phyloP scores from a whole-genome alignment of 164 flowering plant species.

The Stephania cephalantha region DNA sequence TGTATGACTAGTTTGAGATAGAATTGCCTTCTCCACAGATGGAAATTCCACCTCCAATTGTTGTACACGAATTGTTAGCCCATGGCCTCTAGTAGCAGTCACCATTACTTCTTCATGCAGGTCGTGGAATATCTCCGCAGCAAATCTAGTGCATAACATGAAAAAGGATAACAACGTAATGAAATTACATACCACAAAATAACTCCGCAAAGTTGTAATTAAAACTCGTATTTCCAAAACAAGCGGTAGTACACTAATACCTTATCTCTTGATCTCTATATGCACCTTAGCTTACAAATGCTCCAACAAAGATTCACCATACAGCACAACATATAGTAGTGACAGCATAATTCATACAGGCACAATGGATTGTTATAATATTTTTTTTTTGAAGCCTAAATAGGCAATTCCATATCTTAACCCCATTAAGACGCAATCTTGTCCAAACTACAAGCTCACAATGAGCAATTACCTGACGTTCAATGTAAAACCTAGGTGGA shows the following conservation, averaged over 20 bases:
- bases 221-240: background rate
- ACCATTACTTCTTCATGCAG: conserved; percentile 95
- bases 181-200: background rate
- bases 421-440: too few species aligned
- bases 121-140: conserved; percentile 92
- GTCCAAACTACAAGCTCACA: too few species aligned
- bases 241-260: background rate
- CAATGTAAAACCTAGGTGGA: too few species aligned
- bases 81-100: conserved; percentile 92
- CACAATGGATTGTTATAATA: too few species aligned
- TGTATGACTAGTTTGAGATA: conserved; percentile 70
- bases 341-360: too few species aligned
- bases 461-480: background rate
- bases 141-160: conserved; percentile 57
- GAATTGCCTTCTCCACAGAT: conserved; percentile 67
- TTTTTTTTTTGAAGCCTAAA: too few species aligned
- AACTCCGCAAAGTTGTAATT: background rate
- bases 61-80: conserved; percentile 74
- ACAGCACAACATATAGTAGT: too few species aligned
- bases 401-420: too few species aligned
- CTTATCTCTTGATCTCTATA: background rate
- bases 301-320: too few species aligned
- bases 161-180: conserved; percentile 8
- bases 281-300: background rate
- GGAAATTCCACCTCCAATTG: conserved; percentile 93